Percentiles rank a stretch among this genome's conserved stretches.
phyloP scores from a whole-genome alignment of 179 eudicot species.

The Pouteria campechiana region DNA sequence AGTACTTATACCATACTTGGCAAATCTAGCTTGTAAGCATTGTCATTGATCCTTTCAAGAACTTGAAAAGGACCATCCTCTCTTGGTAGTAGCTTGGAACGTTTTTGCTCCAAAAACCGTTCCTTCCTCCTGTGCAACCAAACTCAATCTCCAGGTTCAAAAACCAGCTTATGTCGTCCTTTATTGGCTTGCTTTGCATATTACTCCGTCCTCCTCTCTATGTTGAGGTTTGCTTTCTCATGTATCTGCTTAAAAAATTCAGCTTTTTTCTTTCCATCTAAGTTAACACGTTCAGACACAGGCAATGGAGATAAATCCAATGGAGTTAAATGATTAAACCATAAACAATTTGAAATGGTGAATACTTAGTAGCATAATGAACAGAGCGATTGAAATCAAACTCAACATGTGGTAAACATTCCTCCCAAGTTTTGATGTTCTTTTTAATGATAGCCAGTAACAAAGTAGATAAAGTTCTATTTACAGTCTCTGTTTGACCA shows the following conservation, averaged over 20 bases:
- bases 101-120: not conserved
- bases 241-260: too few relatives aligned
- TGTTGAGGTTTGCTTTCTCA: too few relatives aligned
- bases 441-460: slow-evolving; percentile 1
- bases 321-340: too few relatives aligned
- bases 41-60: too few relatives aligned
- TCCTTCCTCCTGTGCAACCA: not conserved
- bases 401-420: not conserved
- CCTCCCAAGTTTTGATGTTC: slow-evolving; percentile 7
- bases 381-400: too few relatives aligned
- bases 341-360: not conserved
- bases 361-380: not conserved
- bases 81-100: not conserved
- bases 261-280: too few relatives aligned
- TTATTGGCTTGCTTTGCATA: too few relatives aligned
- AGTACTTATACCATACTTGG: too few relatives aligned
- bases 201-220: not conserved
- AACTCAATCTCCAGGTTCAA: too few relatives aligned
- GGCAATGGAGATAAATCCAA: too few relatives aligned
- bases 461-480: not conserved
- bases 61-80: too few relatives aligned
- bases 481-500: not conserved
- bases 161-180: too few relatives aligned
- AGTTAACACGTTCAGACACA: not conserved
- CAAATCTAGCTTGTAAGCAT: not conserved